These are phyloP conservation scores for Amphibolis antarctica DNA, from an alignment of 106 monocot species.

Conservation along the genomic window DNA sequence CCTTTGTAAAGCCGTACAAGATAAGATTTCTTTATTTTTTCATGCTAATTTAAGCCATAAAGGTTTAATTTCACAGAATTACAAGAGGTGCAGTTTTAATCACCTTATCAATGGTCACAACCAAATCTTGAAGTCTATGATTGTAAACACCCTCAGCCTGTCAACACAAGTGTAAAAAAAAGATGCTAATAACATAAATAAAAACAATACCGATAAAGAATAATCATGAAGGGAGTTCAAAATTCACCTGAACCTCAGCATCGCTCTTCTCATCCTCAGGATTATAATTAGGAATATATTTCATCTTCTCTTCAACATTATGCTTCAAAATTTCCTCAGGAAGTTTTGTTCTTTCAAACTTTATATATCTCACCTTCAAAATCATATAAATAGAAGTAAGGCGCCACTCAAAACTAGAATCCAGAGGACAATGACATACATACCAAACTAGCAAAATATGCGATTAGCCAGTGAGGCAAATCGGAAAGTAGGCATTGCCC, in stretches of 20 bases:
- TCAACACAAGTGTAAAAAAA: background rate
- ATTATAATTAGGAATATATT: slow-evolving; percentile 67
- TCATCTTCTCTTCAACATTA: slow-evolving; percentile 89
- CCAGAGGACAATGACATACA: background rate
- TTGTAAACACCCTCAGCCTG: slow-evolving; percentile 97
- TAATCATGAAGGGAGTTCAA: background rate
- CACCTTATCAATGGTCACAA: slow-evolving; percentile 93
- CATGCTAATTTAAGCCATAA: no score
- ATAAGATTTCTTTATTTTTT: no score
- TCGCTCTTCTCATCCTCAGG: slow-evolving; percentile 77
- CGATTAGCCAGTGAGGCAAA: slow-evolving; percentile 90
- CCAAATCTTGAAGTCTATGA: slow-evolving; percentile 79
- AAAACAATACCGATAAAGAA: background rate
- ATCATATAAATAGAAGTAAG: background rate
- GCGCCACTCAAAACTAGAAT: background rate
- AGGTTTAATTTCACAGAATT: no score
- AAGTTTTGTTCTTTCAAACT: slow-evolving; percentile 80
- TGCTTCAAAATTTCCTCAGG: slow-evolving; percentile 83
- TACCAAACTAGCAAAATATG: slow-evolving; percentile 92
- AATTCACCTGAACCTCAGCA: slow-evolving; percentile 66
- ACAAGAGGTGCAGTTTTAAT: background rate
- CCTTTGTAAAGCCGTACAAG: no score
- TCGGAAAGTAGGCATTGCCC: slow-evolving; percentile 79
- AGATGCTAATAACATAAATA: background rate
- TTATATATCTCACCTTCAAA: slow-evolving; percentile 83